Percentiles rank a stretch among this genome's conserved stretches.
phyloP scores from a whole-genome alignment of 108 stramenopile species.

The Cyclostephanos invisitatus region DNA sequence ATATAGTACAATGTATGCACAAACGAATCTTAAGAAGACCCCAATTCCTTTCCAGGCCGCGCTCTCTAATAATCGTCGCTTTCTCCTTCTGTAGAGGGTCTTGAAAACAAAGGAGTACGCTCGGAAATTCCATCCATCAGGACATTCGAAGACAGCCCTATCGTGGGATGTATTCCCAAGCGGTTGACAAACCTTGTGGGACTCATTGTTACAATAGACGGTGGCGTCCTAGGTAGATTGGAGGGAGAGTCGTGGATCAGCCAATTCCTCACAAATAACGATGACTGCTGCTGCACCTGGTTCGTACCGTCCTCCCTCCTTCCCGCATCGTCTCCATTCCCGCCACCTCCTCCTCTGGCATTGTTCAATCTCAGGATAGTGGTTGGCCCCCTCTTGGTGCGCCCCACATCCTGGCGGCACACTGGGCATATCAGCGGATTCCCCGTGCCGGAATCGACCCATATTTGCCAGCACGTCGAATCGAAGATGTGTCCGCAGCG shows the following conservation, averaged over 20 bases:
- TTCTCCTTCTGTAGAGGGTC: neutral
- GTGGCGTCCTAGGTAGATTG: slow-evolving; percentile 3
- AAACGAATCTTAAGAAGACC: too few species aligned
- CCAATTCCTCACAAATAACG: slow-evolving; percentile 13
- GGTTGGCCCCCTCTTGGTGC: slow-evolving; percentile 10
- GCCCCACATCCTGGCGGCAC: slow-evolving; percentile 79
- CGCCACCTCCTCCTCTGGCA: neutral
- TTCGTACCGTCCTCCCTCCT: slow-evolving; percentile 3
- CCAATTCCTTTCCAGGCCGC: neutral
- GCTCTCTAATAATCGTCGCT: neutral
- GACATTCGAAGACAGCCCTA: neutral
- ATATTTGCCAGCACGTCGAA: slow-evolving; percentile 80
- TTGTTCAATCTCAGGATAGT: neutral
- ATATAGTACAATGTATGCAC: neutral
- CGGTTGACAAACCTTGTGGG: neutral
- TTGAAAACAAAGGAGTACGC: slow-evolving; percentile 2
- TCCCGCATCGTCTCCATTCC: neutral
- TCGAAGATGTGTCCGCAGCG: slow-evolving; percentile 92
- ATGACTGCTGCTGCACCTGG: slow-evolving; percentile 7
- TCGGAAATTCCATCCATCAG: neutral
- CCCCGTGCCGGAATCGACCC: slow-evolving; percentile 77
- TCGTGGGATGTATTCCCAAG: neutral
- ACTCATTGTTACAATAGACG: neutral
- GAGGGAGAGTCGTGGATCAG: slow-evolving; percentile 20
- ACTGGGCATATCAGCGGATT: slow-evolving; percentile 85